A percentile compares a stretch with the other conserved stretches of the same genome.
phyloP scores from a whole-genome alignment of 306 rosid genomes.

The Cucumis cinereus region DNA sequence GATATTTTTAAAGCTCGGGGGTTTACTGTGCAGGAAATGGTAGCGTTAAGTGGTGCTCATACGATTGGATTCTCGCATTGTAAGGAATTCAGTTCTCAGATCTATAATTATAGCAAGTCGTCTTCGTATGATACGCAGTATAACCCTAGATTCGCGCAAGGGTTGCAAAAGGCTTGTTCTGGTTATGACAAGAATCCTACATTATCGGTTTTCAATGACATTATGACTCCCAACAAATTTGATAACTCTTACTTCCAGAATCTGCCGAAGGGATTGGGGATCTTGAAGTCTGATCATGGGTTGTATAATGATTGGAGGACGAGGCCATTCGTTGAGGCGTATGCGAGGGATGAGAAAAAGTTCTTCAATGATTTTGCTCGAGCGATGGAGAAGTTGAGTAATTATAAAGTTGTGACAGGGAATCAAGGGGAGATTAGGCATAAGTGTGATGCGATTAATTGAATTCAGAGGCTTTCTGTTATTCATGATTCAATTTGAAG shows the following conservation, averaged over 20 bases:
- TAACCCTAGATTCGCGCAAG: slow-evolving; percentile 51
- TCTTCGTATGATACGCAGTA: slow-evolving; percentile 23
- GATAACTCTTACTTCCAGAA: slow-evolving; percentile 75
- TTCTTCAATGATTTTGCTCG: slow-evolving; percentile 50
- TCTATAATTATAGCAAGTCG: slow-evolving; percentile 31
- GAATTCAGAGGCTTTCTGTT: neutral
- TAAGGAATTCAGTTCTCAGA: slow-evolving; percentile 26
- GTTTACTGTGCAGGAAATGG: slow-evolving; percentile 57
- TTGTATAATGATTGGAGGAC: slow-evolving; percentile 40
- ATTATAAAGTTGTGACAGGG: slow-evolving; percentile 44
- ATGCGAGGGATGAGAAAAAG: slow-evolving; percentile 31
- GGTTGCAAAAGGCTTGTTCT: slow-evolving; percentile 41
- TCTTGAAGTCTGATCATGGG: slow-evolving; percentile 63
- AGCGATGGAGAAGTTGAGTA: slow-evolving; percentile 72
- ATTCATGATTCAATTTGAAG: neutral
- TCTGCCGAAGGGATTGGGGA: slow-evolving; percentile 52
- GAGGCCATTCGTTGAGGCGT: slow-evolving; percentile 38
- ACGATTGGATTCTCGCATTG: slow-evolving; percentile 82
- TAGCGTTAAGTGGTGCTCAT: slow-evolving; percentile 75
- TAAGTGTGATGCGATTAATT: slow-evolving; percentile 72
- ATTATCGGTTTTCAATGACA: slow-evolving; percentile 63
- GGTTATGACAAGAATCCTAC: slow-evolving; percentile 46
- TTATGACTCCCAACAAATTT: slow-evolving; percentile 80
- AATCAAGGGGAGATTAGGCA: slow-evolving; percentile 69
- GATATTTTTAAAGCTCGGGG: slow-evolving; percentile 40